Conservation (phyloP, 768 basidiomycete genomes). For the Russula ochroleuca region DNA sequence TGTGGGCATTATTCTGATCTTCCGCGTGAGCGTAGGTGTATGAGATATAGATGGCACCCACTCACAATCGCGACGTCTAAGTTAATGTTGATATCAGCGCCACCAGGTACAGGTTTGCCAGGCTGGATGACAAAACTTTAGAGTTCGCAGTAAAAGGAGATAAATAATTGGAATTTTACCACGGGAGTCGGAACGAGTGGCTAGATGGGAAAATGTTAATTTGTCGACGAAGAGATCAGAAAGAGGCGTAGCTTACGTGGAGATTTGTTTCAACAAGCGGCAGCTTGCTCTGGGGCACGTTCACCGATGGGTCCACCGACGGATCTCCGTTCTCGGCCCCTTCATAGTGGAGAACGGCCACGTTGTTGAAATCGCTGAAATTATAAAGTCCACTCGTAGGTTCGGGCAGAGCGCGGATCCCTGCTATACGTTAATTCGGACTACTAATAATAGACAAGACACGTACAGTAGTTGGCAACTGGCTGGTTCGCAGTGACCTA, state of each 20-base stretch:
- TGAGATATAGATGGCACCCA: background rate
- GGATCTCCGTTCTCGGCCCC: slow-evolving; percentile 37
- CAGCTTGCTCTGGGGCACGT: slow-evolving; percentile 7
- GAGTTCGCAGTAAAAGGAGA: background rate
- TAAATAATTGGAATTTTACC: background rate
- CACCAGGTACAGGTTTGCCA: slow-evolving; percentile 28
- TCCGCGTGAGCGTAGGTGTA: background rate
- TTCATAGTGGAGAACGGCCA: slow-evolving; percentile 40
- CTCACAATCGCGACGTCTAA: slow-evolving; percentile 26
- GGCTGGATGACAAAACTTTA: slow-evolving; percentile 23
- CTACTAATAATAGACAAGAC: slow-evolving; percentile 9
- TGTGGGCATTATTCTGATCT: too few species aligned
- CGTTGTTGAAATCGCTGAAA: slow-evolving; percentile 35
- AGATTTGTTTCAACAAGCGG: slow-evolving; percentile 29
- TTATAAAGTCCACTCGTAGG: slow-evolving; percentile 30
- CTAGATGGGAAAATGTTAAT: background rate
- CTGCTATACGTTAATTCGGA: slow-evolving; percentile 1
- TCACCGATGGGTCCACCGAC: slow-evolving; percentile 25
- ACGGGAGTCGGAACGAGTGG: slow-evolving; percentile 18
- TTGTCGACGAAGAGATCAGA: background rate
- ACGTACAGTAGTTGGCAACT: slow-evolving; percentile 44
- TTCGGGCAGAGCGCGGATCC: slow-evolving; percentile 29
- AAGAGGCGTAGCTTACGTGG: slow-evolving; percentile 17
- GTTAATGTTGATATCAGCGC: slow-evolving; percentile 28
- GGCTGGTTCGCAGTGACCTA: slow-evolving; percentile 41